Evolutionary conservation across 192 early-diverging fungal genomes (phyloP), one percentile per base, ranked within the genome.

Genomic region (Entomortierella beljakovae): DNA sequence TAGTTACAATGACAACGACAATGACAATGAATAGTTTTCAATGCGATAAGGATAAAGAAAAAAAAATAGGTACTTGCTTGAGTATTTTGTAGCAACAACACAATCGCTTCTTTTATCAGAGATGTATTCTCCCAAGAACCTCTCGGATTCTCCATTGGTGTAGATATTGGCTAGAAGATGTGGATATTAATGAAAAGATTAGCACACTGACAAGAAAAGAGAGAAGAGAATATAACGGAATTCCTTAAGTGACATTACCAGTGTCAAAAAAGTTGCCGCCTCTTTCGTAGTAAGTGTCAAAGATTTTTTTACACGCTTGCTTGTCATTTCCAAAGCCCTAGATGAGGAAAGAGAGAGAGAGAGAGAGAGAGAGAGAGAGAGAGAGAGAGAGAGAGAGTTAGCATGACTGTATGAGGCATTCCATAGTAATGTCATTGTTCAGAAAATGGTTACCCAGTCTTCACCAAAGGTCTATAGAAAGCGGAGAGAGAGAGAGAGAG

Each of bases 91-190:
- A 0, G 88, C 88, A 34, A 90, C 48, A 5, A 89, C 88, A 26
- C 90, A 79, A 28, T 86, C 70, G 48, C 84, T 84, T 43, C 89
- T 82, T 34, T 87, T 86, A 52, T 81, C 64, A 0, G 69, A 38
- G 13, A 91, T 64, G 37, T 85, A 88, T 38, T 87, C 81, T 22
- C 90, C 89, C 31, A 90, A 58, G 68, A 89, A 85, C 2, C 60
- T 22, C 61, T 91, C 90, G 35, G 70, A 77, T 38, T 90, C 72
- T 0, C 85, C 88, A 51, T 90, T 83, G 34, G 71, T 75, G 66
- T 90, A 90, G 6, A 82, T 81, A 42, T 92, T 82, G 29, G 89
- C 88, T 61, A 68, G n/a, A n/a, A n/a, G n/a, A n/a, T n/a, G n/a
- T n/a, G n/a, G n/a, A n/a, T n/a, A n/a, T n/a, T n/a, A n/a, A n/a